phyloP scores from a whole-genome alignment of 2,329 filamentous ascomycete species.

The Xylariomycetidae sp. region DNA sequence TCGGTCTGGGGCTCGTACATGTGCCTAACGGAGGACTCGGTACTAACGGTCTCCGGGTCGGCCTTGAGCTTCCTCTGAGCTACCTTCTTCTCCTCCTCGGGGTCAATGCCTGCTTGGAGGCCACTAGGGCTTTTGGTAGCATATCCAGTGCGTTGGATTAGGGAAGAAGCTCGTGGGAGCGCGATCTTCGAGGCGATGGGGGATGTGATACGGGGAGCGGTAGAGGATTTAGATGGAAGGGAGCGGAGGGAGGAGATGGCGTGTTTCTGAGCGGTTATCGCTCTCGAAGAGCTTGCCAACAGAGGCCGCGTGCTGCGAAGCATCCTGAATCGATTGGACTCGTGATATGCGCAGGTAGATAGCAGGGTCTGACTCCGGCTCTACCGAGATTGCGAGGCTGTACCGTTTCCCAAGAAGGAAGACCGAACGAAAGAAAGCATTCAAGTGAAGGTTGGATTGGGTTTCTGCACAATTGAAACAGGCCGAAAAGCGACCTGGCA shows the following conservation, averaged over 20 bases:
- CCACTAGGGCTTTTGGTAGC: constrained; percentile 22
- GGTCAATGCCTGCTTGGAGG: constrained; percentile 37
- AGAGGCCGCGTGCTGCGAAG: constrained; percentile 20
- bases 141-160: constrained; percentile 19
- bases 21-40: constrained; percentile 48
- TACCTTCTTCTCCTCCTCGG: constrained; percentile 49
- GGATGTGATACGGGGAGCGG: constrained; percentile 2
- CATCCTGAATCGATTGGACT: constrained; percentile 21
- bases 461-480: too few species aligned
- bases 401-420: too few species aligned
- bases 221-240: background rate
- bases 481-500: too few species aligned
- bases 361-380: too few species aligned
- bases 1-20: constrained; percentile 34
- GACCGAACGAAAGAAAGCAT: too few species aligned
- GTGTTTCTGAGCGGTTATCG: constrained; percentile 7
- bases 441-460: too few species aligned
- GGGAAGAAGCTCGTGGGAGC: constrained; percentile 4
- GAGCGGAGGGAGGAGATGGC: constrained; percentile 6
- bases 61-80: constrained; percentile 50
- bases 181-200: constrained; percentile 3
- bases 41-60: constrained; percentile 55
- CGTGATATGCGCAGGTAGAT: too few species aligned
- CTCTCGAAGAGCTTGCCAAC: constrained; percentile 16
- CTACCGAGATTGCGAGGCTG: too few species aligned